Conservation (phyloP, 1,284 basidiomycete genomes). For the Ustilago hordei region DNA sequence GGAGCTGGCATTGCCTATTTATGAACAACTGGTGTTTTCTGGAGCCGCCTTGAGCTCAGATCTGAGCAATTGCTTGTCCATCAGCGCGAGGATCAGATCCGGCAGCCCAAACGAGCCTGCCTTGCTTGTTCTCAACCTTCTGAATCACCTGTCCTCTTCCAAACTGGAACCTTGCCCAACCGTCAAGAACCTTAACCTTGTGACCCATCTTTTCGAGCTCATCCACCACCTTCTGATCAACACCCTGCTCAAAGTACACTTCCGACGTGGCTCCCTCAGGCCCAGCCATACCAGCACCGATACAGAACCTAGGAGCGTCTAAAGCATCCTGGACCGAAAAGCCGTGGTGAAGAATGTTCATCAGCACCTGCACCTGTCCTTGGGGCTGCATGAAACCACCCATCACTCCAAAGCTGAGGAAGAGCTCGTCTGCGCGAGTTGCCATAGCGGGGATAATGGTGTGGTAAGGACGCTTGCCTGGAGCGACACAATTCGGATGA, state of each 20-base stretch:
- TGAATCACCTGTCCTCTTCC: constrained; percentile 80
- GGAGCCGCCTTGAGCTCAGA: constrained; percentile 71
- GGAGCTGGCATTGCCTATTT: background rate
- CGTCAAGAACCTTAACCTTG: constrained; percentile 76
- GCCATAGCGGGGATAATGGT: constrained; percentile 95
- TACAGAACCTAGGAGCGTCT: constrained; percentile 95
- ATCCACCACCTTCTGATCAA: constrained; percentile 74
- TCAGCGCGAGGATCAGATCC: constrained; percentile 69
- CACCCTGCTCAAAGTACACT: constrained; percentile 88
- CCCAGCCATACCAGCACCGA: constrained; percentile 83
- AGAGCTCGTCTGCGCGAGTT: constrained; percentile 82
- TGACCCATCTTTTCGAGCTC: constrained; percentile 82
- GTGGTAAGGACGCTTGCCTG: constrained; percentile 89
- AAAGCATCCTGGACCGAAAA: constrained; percentile 76
- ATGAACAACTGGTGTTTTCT: background rate
- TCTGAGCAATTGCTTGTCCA: constrained; percentile 87
- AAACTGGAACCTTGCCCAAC: constrained; percentile 78
- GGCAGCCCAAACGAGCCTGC: constrained; percentile 51
- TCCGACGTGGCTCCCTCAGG: constrained; percentile 78
- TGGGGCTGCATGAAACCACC: constrained; percentile 90
- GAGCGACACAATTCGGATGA: constrained; percentile 79
- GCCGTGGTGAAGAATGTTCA: constrained; percentile 85
- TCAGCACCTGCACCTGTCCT: constrained; percentile 92
- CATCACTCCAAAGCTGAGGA: constrained; percentile 92
- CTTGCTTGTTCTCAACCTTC: constrained; percentile 23